Evolutionary conservation across 2,329 filamentous ascomycete species (phyloP), one percentile per base, ranked within the genome.

Genomic region (Plectosphaerella plurivora): DNA sequence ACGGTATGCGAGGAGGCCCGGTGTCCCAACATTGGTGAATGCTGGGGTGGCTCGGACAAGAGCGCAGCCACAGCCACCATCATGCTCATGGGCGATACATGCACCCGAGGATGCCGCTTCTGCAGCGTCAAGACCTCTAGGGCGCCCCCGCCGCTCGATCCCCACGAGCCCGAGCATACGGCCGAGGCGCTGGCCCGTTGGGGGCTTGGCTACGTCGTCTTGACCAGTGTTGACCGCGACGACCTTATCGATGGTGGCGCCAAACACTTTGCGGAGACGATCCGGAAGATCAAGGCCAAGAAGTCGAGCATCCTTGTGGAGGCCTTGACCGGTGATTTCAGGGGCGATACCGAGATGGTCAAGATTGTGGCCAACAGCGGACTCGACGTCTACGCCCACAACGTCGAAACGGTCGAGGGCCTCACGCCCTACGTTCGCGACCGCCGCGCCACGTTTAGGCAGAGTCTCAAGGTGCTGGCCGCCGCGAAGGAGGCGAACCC

Each of bases 1-100:
- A 99, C 94, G 5, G 94, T 99, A 15, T 99, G 94, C 71, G 94
- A 99, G 73, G 94, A 99, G 74, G 94, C 94, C 2, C 84, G 91
- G 59, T 99, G 94, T 71, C 94, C 94, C 55, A 99, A 99, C 71
- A 96, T 99, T 55, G 91, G 88, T 57, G 93, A 97, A 68, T 99
- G 94, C 76, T 99, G 94, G 94, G 94, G 94, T 56, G 94, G 94
- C 35, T 84, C 79, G 65, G 84, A 88, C 68, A 96, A 96, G 75
- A 87, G 84, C 59, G 87, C 91, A 24, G 94, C 94, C 5, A 99
- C 94, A 33, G 94, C 94, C 3, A 99, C 94, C 11, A 97, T 99
- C 71, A 99, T 99, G 94, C 76, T 99, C 47, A 97, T 97, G 92
- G 94, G 94, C 58, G 94, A 99, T 70, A 97, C 93, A 9, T 99